Percentiles rank a stretch among this genome's conserved stretches.
Evolutionary conservation across 2,329 filamentous ascomycete genomes (phyloP).

Genomic region (Dactylellina parvicollis): DNA sequence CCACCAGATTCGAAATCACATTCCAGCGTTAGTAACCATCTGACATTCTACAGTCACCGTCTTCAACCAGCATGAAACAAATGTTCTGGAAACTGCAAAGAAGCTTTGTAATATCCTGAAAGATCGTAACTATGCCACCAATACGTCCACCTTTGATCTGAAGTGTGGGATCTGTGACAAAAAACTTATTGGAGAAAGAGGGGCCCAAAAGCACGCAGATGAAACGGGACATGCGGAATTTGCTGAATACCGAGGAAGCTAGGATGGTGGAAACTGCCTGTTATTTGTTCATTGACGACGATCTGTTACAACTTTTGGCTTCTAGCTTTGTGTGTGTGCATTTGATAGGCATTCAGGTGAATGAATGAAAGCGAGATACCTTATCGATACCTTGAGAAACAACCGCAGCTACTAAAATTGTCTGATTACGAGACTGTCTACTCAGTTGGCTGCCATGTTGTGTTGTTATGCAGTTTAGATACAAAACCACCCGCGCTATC

Average conservation of each 20-base stretch:
- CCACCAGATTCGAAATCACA: neutral
- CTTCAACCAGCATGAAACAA: conserved; percentile 68
- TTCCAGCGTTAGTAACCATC: neutral
- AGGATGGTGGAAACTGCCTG: neutral
- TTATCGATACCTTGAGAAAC: no score
- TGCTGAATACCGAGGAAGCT: conserved; percentile 54
- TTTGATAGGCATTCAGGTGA: no score
- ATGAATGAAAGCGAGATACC: no score
- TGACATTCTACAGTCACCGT: conserved; percentile 59
- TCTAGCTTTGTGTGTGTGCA: no score
- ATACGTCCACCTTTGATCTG: conserved; percentile 81
- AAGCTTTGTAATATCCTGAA: conserved; percentile 74
- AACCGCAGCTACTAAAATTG: no score
- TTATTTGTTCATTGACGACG: neutral
- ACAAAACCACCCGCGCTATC: conserved; percentile 11
- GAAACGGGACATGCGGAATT: conserved; percentile 71
- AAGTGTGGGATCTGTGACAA: conserved; percentile 78
- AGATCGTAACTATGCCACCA: conserved; percentile 83
- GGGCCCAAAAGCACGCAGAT: conserved; percentile 71
- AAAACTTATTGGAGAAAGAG: conserved; percentile 73
- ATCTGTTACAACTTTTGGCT: no score
- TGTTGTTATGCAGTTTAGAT: conserved; percentile 23
- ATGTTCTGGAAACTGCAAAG: conserved; percentile 75
- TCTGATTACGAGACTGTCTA: no score
- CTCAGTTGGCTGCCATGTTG: no score